phyloP scores from a whole-genome alignment of 2,329 filamentous ascomycete genomes.

The Apiospora sp. region DNA sequence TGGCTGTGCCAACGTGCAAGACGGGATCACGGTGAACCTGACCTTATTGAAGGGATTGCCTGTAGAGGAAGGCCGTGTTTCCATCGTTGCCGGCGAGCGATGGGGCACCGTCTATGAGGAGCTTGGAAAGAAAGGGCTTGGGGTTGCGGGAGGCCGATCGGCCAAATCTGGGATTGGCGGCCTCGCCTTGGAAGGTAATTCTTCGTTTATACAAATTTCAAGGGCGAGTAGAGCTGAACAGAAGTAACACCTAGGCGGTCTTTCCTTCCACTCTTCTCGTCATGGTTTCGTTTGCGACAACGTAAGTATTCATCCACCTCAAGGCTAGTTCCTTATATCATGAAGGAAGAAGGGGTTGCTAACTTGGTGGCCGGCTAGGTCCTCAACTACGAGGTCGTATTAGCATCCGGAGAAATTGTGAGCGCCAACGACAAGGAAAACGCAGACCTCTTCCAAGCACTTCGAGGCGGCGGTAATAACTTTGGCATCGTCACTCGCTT shows the following conservation, averaged over 20 bases:
- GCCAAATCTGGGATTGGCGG: constrained; percentile 29
- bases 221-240: background rate
- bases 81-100: constrained; percentile 28
- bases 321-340: background rate
- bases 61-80: constrained; percentile 23
- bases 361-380: background rate
- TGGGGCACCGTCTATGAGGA: constrained; percentile 31
- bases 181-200: constrained; percentile 25
- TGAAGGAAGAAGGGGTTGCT: background rate
- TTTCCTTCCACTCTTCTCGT: background rate
- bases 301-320: background rate
- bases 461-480: constrained; percentile 33
- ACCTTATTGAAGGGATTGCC: constrained; percentile 26
- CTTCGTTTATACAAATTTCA: no score
- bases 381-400: constrained; percentile 27
- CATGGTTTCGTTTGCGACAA: background rate
- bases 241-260: background rate
- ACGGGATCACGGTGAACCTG: constrained; percentile 31
- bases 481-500: constrained; percentile 32
- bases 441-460: constrained; percentile 30
- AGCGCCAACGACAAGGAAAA: constrained; percentile 28
- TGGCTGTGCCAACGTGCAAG: constrained; percentile 29
- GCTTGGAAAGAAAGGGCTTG: constrained; percentile 26
- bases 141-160: constrained; percentile 24
- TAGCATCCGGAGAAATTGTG: constrained; percentile 29